phyloP scores from a whole-genome alignment of 805 yeast genomes.

The Candida vaughaniae region DNA sequence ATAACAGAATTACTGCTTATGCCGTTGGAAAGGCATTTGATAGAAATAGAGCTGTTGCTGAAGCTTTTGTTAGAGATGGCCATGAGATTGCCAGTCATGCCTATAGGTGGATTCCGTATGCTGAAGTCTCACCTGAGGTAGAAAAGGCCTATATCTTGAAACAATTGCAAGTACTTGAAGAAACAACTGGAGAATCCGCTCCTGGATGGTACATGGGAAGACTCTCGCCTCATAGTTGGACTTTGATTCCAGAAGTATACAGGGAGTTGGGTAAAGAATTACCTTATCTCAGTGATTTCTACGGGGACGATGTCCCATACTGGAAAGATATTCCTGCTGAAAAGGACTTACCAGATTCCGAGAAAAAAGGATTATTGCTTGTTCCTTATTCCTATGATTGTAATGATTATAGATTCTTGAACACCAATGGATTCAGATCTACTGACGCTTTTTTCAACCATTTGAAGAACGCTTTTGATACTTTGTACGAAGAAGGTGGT shows the following conservation, averaged over 20 bases:
- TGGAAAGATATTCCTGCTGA: conserved; percentile 18
- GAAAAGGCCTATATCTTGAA: conserved; percentile 16
- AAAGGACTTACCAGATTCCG: conserved; percentile 12
- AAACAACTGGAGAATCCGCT: conserved; percentile 11
- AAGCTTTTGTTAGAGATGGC: conserved; percentile 17
- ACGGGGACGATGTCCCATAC: conserved; percentile 18
- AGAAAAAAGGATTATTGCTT: conserved; percentile 22
- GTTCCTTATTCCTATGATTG: conserved; percentile 23
- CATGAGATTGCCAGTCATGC: conserved; percentile 19
- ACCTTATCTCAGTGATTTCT: conserved; percentile 15
- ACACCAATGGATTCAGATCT: conserved; percentile 22
- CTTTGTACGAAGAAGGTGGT: conserved; percentile 17
- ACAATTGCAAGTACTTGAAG: conserved; percentile 12
- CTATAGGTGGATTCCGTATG: conserved; percentile 18
- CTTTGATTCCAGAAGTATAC: conserved; percentile 14
- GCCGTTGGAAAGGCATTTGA: conserved; percentile 17
- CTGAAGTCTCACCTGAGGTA: conserved; percentile 12
- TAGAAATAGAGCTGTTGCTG: conserved; percentile 11
- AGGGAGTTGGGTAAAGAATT: conserved; percentile 13
- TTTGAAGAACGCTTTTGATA: conserved; percentile 34
- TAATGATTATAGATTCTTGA: conserved; percentile 23
- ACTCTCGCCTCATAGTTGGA: conserved; percentile 15
- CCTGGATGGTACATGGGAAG: conserved; percentile 19
- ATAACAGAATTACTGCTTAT: conserved; percentile 14
- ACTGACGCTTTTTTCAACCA: conserved; percentile 25